These are phyloP conservation scores for Sedum album DNA, from an alignment of 164 flowering plant genomes.

Conservation along the genomic window DNA sequence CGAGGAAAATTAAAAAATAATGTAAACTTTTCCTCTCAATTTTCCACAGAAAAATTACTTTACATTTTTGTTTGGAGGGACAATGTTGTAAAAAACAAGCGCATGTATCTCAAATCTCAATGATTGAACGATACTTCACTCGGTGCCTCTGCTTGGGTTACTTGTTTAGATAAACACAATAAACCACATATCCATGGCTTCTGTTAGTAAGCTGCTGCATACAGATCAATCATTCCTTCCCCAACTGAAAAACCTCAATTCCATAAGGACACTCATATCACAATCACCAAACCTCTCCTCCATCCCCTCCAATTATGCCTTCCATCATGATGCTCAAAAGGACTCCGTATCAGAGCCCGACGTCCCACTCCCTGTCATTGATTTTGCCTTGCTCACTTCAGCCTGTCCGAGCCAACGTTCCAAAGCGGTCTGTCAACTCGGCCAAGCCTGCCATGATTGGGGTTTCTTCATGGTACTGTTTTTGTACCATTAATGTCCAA, in stretches of 20 bases:
- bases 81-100: no score
- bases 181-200: neutral
- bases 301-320: constrained; percentile 20
- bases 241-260: neutral
- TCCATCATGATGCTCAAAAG: neutral
- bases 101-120: no score
- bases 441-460: constrained; percentile 60
- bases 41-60: no score
- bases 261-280: constrained; percentile 16
- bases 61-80: no score
- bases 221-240: neutral
- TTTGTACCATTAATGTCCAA: neutral
- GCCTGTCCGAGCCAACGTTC: constrained; percentile 35
- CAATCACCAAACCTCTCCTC: constrained; percentile 25
- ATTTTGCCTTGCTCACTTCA: constrained; percentile 33
- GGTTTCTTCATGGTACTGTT: constrained; percentile 71
- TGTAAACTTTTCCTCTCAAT: no score
- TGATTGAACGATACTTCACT: neutral
- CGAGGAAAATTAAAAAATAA: no score
- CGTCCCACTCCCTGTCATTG: constrained; percentile 30
- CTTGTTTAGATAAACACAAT: neutral
- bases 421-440: constrained; percentile 32
- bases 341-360: constrained; percentile 3
- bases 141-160: neutral
- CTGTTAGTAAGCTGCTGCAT: neutral